Conservation (phyloP, 75 land plant genomes). For the Cunninghamia lanceolata region DNA sequence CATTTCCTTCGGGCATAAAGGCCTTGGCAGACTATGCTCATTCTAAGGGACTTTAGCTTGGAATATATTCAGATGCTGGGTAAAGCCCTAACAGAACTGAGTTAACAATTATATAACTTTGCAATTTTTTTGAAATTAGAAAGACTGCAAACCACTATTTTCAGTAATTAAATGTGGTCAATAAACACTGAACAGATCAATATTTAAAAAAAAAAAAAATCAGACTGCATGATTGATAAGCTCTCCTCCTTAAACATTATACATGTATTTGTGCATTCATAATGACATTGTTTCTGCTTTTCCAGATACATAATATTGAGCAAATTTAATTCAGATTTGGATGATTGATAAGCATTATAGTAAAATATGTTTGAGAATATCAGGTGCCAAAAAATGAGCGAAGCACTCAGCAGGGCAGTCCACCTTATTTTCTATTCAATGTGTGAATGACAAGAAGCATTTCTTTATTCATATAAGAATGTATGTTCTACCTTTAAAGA, state of each 20-base stretch:
- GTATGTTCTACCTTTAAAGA: background rate
- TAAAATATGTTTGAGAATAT: background rate
- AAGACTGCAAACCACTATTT: constrained; percentile 64
- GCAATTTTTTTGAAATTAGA: constrained; percentile 69
- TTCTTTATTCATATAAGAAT: background rate
- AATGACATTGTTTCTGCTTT: no score
- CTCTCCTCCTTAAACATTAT: no score
- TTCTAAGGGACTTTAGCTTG: no score
- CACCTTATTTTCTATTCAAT: constrained; percentile 78
- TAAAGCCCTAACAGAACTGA: background rate
- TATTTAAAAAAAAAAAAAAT: no score
- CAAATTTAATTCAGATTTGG: background rate
- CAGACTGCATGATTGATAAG: no score
- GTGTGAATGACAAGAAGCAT: constrained; percentile 68
- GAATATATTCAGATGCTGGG: no score
- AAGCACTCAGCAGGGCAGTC: constrained; percentile 63
- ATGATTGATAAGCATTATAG: constrained; percentile 15
- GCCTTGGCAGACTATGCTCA: constrained; percentile 56
- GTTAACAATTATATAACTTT: constrained; percentile 28
- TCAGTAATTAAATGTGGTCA: constrained; percentile 27
- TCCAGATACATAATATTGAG: constrained; percentile 13
- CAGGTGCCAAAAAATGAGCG: constrained; percentile 75
- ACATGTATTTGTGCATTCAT: background rate
- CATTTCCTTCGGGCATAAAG: constrained; percentile 58
- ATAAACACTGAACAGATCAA: no score